Conservation (phyloP, 345 rosid species). For the Eucalyptus decipiens region DNA sequence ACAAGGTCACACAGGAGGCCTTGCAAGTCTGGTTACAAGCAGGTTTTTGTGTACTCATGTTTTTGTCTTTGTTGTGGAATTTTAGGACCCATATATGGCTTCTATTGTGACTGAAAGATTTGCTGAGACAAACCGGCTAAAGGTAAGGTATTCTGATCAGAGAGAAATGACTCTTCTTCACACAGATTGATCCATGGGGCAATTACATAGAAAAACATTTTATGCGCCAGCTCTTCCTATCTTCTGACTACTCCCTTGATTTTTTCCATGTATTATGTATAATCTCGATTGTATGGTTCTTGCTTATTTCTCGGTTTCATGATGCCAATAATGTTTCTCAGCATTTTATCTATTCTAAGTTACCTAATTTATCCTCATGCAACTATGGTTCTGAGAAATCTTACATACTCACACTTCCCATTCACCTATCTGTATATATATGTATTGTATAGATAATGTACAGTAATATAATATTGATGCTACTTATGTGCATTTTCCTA, state of each 20-base stretch:
- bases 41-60: not conserved
- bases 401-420: not conserved
- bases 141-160: conserved; percentile 24
- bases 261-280: not conserved
- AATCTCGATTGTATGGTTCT: not conserved
- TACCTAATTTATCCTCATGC: not conserved
- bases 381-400: not conserved
- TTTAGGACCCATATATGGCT: conserved; percentile 85
- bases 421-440: not conserved
- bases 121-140: conserved; percentile 29
- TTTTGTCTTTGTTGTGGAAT: not conserved
- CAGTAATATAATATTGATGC: not conserved
- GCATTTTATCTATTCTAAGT: not conserved
- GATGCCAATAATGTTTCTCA: not conserved
- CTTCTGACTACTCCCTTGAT: not conserved
- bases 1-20: not conserved
- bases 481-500: not conserved
- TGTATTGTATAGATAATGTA: not conserved
- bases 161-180: not conserved
- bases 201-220: not conserved
- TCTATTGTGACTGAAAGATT: conserved; percentile 61
- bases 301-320: not conserved
- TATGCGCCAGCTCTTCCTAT: not conserved
- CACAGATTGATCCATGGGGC: not conserved
- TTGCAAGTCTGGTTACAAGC: not conserved